Base-by-base conservation (phyloP, 371 early-diverging fungal species). In the Haplosporangium sp. region DNA sequence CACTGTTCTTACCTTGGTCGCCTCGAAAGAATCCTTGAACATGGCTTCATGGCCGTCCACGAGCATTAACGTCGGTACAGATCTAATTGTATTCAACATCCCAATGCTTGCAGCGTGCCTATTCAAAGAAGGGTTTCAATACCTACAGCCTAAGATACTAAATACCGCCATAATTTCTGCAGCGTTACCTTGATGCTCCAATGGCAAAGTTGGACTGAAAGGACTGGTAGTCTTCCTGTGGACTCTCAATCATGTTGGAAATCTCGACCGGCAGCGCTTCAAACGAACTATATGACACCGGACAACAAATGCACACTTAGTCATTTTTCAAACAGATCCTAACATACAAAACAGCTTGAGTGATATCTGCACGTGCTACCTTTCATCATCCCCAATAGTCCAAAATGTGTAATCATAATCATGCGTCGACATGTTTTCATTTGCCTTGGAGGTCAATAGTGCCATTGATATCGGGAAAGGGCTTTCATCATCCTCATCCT, bases 221-320 rank as follows among this genome's bases (percentile, higher is more conserved):
- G 6, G 79, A 71, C 21, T 77, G 79, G 18, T 77, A 77, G 16
- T 77, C 79, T 29, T 77, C 79, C 36, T 77, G 79, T 16, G 79
- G 79, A 52, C 79, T 77, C 53, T 77, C 79, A 11, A 77, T 64
- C 79, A 77, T 77, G 43, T 77, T 77, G 18, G 79, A 77, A 12
- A 68, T 57, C 29, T 72, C 58, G 8, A 72, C 64, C 13, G 79
- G 61, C 37, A 72, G 40, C 10, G 68, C 55, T 6, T 47, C 52
- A 54, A 77, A 72, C 10, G 79, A 64, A 37, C 79, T 77, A 45
- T 42, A 4, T 40, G 11, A 38, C n/a, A 29, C 45, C 2, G 9
- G 51, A 37, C 10, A 51, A 41, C 5, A 62, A 36, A 43, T 0
- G 18, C 5, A 12, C 38, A 9, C 5, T 54, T 18, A 29, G 55